These are phyloP conservation scores for Fusarium beomiforme DNA, from an alignment of 2,329 filamentous ascomycete genomes.

Conservation along the genomic window DNA sequence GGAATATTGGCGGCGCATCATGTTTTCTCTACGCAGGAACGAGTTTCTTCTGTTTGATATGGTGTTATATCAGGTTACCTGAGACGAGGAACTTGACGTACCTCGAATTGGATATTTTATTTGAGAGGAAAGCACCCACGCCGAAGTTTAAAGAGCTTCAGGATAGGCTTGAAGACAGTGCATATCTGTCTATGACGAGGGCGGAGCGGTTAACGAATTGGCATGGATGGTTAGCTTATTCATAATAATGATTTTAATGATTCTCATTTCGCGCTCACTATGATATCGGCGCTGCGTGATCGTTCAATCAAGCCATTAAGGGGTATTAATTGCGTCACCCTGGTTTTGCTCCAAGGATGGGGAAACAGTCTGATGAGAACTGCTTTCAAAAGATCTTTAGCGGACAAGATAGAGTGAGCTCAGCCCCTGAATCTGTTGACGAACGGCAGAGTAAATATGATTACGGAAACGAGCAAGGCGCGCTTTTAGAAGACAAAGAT, in stretches of 20 bases:
- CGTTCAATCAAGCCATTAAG: not conserved
- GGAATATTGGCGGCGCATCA: conserved; percentile 41
- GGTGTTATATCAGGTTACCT: conserved; percentile 44
- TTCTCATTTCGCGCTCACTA: not conserved
- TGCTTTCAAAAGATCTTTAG: too few species aligned
- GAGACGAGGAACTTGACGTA: conserved; percentile 43
- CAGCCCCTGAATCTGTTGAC: too few species aligned
- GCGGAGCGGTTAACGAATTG: conserved; percentile 36
- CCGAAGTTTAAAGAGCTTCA: conserved; percentile 47
- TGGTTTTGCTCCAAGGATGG: too few species aligned
- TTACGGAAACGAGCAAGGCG: too few species aligned
- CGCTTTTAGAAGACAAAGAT: too few species aligned
- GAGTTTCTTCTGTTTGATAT: conserved; percentile 34
- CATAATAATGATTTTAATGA: conserved; percentile 18
- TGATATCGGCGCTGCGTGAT: not conserved
- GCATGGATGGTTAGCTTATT: conserved; percentile 41
- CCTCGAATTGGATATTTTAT: conserved; percentile 44
- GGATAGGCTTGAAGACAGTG: conserved; percentile 32
- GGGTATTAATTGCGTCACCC: too few species aligned
- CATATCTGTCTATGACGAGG: conserved; percentile 32
- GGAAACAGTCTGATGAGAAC: not conserved
- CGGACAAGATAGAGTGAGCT: not conserved
- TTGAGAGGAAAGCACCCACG: conserved; percentile 42
- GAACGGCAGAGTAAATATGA: too few species aligned
- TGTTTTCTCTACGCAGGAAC: conserved; percentile 40